Percentiles rank a stretch among this genome's conserved stretches.
Conservation (phyloP, 345 rosid species). For the Anacardium occidentale region DNA sequence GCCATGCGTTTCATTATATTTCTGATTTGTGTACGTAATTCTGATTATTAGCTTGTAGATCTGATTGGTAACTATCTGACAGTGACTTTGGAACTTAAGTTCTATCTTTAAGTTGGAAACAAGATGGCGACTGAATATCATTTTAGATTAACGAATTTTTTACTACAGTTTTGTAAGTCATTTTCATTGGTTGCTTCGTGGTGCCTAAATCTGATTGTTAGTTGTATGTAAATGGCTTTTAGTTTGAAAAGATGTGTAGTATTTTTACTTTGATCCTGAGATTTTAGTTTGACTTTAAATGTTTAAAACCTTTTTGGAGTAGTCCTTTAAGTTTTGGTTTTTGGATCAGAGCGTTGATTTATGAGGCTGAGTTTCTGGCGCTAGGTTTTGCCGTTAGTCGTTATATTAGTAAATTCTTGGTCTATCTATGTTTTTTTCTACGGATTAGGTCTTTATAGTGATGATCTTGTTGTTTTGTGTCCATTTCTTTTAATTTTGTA, state of each 20-base stretch:
- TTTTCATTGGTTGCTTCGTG: conserved; percentile 5
- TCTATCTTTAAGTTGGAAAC: conserved; percentile 9
- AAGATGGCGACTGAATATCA: neutral
- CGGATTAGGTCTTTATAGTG: neutral
- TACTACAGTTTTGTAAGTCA: neutral
- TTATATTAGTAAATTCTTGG: neutral
- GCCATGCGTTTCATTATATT: neutral
- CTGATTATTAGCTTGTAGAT: conserved; percentile 17
- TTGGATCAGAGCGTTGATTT: conserved; percentile 4
- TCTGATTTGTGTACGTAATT: neutral
- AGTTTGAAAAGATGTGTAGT: neutral
- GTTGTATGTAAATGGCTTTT: conserved; percentile 12
- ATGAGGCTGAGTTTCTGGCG: conserved; percentile 4
- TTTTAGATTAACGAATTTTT: neutral
- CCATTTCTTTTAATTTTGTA: neutral
- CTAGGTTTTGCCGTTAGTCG: neutral
- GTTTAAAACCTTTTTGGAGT: neutral
- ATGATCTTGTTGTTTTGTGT: neutral
- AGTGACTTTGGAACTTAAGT: conserved; percentile 14
- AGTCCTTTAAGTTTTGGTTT: neutral
- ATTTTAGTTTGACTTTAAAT: neutral
- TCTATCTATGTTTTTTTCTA: neutral
- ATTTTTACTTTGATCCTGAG: neutral
- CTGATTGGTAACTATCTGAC: conserved; percentile 22
- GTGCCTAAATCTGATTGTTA: conserved; percentile 20